Evolutionary conservation across 2,329 filamentous ascomycete genomes (phyloP), one percentile per base, ranked within the genome.

Genomic region (Cercospora zeae-maydis): DNA sequence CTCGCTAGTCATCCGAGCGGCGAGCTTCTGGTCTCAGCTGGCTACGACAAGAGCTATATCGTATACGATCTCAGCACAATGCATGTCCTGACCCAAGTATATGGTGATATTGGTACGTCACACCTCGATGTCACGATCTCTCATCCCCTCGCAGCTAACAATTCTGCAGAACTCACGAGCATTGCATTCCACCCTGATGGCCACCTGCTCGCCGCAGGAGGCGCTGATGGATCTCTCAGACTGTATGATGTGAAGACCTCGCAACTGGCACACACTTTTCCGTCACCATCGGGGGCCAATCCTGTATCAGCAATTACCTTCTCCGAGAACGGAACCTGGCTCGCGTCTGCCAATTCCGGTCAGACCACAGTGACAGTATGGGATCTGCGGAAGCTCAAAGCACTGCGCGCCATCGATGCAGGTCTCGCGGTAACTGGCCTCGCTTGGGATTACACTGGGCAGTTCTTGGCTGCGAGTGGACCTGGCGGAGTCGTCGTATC

Each of bases 291-390:
- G 74, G 77, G 24, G 86, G 87, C 0, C 16, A 68, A 55, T 21
- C 87, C 92, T 0, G 84, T 97, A 2, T 86, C 90, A 70, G 85
- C 87, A 10, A 79, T 99, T 42, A 83, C 85, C 63, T 99, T 99
- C 78, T 97, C 93, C 0, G 95, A 99, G 77, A 99, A 99, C 71
- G 95, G 95, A 24, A 96, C 91, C 71, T 98, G 93, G 91, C 88
- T 99, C 67, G 93, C 93, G 1, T 90, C 92, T 4, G 88, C 88
- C 7, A 87, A 89, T 63, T 88, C 92, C 76, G 88, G 87, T 31
- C 90, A 92, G 67, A 90, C 87, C 21, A 88, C 83, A 24, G 88
- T 96, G 37, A 90, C 90, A 9, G 86, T 98, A 59, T 98, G 96
- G 82, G 93, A 98, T 76, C 83, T 99, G 64, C 88, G 95, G 70